phyloP scores from a whole-genome alignment of 169 alveolate species.

The Eimeria acervulina region DNA sequence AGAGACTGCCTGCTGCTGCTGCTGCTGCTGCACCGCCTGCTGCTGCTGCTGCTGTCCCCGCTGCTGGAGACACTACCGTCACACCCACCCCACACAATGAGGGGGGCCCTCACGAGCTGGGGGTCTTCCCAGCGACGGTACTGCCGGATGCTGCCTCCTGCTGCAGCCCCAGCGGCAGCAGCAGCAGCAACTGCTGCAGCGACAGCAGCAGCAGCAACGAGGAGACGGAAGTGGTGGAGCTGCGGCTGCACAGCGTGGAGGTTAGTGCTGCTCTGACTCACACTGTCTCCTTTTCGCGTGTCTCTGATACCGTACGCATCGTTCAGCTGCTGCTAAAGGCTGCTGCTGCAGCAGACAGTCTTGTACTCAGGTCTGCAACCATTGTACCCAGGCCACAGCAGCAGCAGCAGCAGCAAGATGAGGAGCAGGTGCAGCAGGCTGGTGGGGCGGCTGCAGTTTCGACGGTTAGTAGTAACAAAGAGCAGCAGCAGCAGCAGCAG shows the following conservation, averaged over 20 bases:
- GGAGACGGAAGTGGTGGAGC: not conserved
- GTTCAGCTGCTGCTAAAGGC: conserved; percentile 68
- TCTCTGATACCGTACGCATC: conserved; percentile 17
- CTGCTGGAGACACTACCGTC: too few relatives aligned
- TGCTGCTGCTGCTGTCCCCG: not conserved
- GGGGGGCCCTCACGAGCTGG: not conserved
- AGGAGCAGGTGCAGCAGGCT: not conserved
- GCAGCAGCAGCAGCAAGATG: conserved; percentile 46
- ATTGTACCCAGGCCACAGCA: conserved; percentile 1
- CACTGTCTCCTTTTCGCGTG: not conserved
- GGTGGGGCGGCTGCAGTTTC: not conserved
- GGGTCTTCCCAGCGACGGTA: not conserved
- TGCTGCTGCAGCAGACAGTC: conserved; percentile 47
- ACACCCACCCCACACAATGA: not conserved
- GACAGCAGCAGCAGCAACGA: not conserved
- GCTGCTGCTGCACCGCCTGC: not conserved
- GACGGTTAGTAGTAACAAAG: not conserved
- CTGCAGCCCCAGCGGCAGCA: conserved; percentile 11
- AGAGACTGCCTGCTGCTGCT: not conserved
- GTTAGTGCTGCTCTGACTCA: conserved; percentile 64
- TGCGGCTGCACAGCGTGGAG: conserved; percentile 66
- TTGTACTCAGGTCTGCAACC: conserved; percentile 32
- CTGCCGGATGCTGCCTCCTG: not conserved
- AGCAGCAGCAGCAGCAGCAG: not conserved
- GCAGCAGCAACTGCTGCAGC: not conserved